A percentile compares a stretch with the other conserved stretches of the same genome.
Conservation (phyloP, 495 filamentous ascomycete species). For the Amphirosellinia nigrospora region DNA sequence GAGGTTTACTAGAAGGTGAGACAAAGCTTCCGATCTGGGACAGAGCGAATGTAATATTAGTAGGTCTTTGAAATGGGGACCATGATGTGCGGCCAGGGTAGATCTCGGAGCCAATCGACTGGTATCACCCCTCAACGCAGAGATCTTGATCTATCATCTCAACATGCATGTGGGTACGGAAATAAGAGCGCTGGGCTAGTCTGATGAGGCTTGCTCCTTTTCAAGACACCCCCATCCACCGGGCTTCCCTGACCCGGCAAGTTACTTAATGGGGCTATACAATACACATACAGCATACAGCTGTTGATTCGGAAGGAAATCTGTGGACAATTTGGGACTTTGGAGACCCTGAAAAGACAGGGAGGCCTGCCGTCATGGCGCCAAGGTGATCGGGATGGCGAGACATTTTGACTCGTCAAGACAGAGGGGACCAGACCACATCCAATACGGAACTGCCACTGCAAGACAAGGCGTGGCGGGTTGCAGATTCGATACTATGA, state of each 20-base stretch:
- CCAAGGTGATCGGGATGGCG: conserved; percentile 26
- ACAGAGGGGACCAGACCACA: conserved; percentile 18
- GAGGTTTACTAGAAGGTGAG: conserved; percentile 20
- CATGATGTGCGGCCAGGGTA: conserved; percentile 29
- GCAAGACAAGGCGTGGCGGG: conserved; percentile 25
- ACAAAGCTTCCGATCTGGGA: conserved; percentile 24
- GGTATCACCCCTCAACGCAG: conserved; percentile 28
- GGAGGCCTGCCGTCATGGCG: conserved; percentile 19
- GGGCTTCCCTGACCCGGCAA: conserved; percentile 18
- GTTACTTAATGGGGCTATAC: conserved; percentile 29
- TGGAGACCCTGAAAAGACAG: conserved; percentile 16
- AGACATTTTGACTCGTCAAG: conserved; percentile 27
- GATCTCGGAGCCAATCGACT: conserved; percentile 32
- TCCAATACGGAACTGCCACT: conserved; percentile 21
- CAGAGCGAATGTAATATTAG: conserved; percentile 26
- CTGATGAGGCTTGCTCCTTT: conserved; percentile 29
- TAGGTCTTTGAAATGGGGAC: conserved; percentile 20
- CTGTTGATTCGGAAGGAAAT: conserved; percentile 17
- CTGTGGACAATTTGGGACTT: conserved; percentile 21
- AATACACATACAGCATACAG: conserved; percentile 22
- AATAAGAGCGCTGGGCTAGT: conserved; percentile 30
- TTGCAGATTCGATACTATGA: conserved; percentile 17
- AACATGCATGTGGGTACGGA: conserved; percentile 31
- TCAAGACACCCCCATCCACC: conserved; percentile 17
- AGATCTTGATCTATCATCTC: conserved; percentile 28